Evolutionary conservation across 1,284 basidiomycete genomes (phyloP).

Genomic region (Laetiporus sulphureus): DNA sequence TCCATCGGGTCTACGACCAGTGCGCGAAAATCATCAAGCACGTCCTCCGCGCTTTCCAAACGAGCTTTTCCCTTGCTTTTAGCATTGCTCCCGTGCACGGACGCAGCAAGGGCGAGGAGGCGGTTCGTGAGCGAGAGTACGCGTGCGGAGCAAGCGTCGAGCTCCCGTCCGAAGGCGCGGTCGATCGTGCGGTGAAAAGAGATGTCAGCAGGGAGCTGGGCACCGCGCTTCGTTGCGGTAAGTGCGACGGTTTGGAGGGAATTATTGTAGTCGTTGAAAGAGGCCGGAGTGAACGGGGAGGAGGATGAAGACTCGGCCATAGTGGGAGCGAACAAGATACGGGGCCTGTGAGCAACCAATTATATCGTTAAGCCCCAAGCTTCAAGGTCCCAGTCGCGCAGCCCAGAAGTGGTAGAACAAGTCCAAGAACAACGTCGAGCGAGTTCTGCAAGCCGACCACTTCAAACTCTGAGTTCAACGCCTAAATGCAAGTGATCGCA

Average conservation of each 20-base stretch:
- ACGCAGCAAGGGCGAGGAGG: slow-evolving; percentile 49
- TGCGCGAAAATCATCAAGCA: slow-evolving; percentile 76
- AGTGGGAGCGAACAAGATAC: too few species aligned
- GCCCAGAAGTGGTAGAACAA: too few species aligned
- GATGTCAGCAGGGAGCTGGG: slow-evolving; percentile 61
- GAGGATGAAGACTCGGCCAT: slow-evolving; percentile 4
- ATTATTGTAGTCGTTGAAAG: slow-evolving; percentile 38
- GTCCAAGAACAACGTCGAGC: too few species aligned
- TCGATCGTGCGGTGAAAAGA: slow-evolving; percentile 84
- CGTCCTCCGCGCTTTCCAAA: slow-evolving; percentile 67
- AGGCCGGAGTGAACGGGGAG: slow-evolving; percentile 1
- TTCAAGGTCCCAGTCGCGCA: too few species aligned
- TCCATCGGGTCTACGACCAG: slow-evolving; percentile 81
- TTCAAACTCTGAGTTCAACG: too few species aligned
- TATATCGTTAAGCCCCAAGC: too few species aligned
- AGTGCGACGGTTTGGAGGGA: slow-evolving; percentile 52
- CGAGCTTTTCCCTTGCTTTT: slow-evolving; percentile 44
- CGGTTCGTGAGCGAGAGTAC: slow-evolving; percentile 59
- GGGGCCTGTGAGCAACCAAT: too few species aligned
- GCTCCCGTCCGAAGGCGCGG: slow-evolving; percentile 53
- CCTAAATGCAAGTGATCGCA: too few species aligned
- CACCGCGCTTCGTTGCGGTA: slow-evolving; percentile 52
- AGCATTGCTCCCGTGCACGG: slow-evolving; percentile 26
- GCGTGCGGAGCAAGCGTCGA: slow-evolving; percentile 57
- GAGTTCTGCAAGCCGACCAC: too few species aligned